A percentile compares a stretch with the other conserved stretches of the same genome.
Evolutionary conservation across 73 alveolate genomes (phyloP).

Genomic region (Paramecium octaurelia): DNA sequence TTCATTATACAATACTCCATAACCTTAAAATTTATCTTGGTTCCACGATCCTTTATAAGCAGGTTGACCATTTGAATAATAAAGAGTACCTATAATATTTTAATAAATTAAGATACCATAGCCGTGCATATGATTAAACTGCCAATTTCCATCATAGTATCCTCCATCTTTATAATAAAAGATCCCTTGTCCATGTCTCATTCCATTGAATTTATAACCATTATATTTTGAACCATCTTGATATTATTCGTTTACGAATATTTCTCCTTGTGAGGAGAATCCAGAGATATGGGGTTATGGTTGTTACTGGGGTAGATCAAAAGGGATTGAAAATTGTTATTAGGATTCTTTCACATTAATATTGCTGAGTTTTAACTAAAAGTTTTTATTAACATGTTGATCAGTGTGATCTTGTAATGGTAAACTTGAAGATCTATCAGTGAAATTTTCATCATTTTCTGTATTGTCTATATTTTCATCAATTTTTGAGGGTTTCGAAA

Average conservation of each 20-base stretch:
- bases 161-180: constrained; percentile 72
- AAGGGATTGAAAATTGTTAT: constrained; percentile 17
- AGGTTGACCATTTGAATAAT: constrained; percentile 53
- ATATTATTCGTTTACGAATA: constrained; percentile 59
- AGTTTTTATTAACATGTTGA: background rate
- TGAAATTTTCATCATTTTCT: background rate
- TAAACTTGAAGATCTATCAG: background rate
- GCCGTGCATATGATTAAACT: constrained; percentile 72
- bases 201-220: constrained; percentile 72
- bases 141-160: constrained; percentile 77
- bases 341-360: background rate
- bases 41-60: constrained; percentile 62
- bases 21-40: constrained; percentile 60
- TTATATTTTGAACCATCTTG: constrained; percentile 76
- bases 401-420: background rate
- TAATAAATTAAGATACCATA: background rate
- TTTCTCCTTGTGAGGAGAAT: constrained; percentile 3
- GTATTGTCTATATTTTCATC: background rate
- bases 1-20: constrained; percentile 56
- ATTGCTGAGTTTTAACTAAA: background rate
- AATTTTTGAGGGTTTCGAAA: background rate
- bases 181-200: constrained; percentile 81
- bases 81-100: background rate
- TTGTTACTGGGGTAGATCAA: background rate
- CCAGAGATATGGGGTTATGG: background rate